These are phyloP conservation scores for Calocera cornea DNA, from an alignment of 768 basidiomycete genomes.

Conservation along the genomic window DNA sequence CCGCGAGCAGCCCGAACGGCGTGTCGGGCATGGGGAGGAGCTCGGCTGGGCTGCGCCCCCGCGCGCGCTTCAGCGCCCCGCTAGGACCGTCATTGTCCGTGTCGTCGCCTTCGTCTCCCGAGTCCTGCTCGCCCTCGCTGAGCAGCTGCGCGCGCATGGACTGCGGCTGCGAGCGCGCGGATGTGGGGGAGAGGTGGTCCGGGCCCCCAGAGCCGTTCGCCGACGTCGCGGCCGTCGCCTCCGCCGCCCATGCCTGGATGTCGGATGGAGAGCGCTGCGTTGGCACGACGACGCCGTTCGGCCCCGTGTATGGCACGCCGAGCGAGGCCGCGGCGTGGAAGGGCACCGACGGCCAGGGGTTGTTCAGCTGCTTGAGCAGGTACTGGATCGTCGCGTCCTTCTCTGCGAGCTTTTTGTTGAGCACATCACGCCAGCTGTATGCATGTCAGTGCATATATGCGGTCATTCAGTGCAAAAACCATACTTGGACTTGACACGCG, in stretches of 20 bases:
- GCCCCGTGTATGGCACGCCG: conserved; percentile 32
- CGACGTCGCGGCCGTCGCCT: conserved; percentile 28
- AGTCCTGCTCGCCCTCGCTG: conserved; percentile 18
- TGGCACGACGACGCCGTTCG: conserved; percentile 45
- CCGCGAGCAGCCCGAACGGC: conserved; percentile 29
- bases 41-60: neutral
- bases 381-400: conserved; percentile 80
- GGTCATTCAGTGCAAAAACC: conserved; percentile 23
- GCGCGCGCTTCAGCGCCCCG: conserved; percentile 9
- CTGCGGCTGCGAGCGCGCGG: conserved; percentile 8
- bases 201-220: conserved; percentile 10
- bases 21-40: conserved; percentile 6
- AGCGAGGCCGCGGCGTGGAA: conserved; percentile 3
- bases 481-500: conserved; percentile 67
- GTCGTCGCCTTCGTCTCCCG: conserved; percentile 25
- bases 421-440: conserved; percentile 67
- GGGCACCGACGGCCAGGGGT: conserved; percentile 8
- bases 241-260: conserved; percentile 14
- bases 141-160: conserved; percentile 6
- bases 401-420: conserved; percentile 73
- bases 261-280: conserved; percentile 8
- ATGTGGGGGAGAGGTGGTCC: conserved; percentile 9
- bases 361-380: conserved; percentile 59
- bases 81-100: conserved; percentile 24
- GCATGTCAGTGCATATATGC: neutral